Evolutionary conservation across 2,329 filamentous ascomycete species (phyloP).

Genomic region (Xylariaceae sp.): DNA sequence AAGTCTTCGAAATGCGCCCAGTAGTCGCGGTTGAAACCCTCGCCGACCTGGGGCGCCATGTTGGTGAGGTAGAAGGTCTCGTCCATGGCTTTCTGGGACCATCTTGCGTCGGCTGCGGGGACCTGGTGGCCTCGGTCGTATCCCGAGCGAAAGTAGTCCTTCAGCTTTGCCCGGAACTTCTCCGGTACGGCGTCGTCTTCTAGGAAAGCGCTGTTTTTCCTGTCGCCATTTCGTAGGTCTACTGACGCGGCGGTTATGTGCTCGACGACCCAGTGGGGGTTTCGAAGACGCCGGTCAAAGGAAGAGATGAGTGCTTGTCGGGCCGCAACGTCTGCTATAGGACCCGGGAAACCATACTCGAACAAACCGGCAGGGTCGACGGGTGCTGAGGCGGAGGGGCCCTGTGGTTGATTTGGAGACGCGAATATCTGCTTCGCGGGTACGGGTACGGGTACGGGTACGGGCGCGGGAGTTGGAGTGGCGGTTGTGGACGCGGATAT

Average conservation of each 20-base stretch:
- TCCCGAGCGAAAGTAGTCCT: constrained; percentile 91
- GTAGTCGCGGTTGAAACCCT: constrained; percentile 98
- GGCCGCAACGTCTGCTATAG: constrained; percentile 74
- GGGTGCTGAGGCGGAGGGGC: constrained; percentile 37
- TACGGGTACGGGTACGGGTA: constrained; percentile 37
- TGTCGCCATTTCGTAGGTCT: constrained; percentile 68
- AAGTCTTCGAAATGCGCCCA: constrained; percentile 99
- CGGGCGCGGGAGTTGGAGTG: constrained; percentile 33
- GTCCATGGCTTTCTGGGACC: constrained; percentile 91
- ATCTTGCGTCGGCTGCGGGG: constrained; percentile 92
- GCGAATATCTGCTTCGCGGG: constrained; percentile 57
- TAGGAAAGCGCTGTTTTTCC: constrained; percentile 75
- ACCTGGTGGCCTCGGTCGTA: constrained; percentile 98
- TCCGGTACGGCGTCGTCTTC: constrained; percentile 78
- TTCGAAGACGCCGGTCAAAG: constrained; percentile 85
- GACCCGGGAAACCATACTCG: constrained; percentile 88
- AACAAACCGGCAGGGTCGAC: constrained; percentile 75
- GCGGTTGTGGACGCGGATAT: constrained; percentile 36
- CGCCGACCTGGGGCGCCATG: constrained; percentile 97
- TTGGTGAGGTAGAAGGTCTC: constrained; percentile 90
- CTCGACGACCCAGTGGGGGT: constrained; percentile 92
- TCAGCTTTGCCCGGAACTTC: constrained; percentile 82
- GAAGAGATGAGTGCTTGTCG: constrained; percentile 76
- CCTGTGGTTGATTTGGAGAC: constrained; percentile 30
- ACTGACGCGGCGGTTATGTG: constrained; percentile 92